Evolutionary conservation across 495 filamentous ascomycete species (phyloP).

Genomic region (Stereocaulon alpinum): DNA sequence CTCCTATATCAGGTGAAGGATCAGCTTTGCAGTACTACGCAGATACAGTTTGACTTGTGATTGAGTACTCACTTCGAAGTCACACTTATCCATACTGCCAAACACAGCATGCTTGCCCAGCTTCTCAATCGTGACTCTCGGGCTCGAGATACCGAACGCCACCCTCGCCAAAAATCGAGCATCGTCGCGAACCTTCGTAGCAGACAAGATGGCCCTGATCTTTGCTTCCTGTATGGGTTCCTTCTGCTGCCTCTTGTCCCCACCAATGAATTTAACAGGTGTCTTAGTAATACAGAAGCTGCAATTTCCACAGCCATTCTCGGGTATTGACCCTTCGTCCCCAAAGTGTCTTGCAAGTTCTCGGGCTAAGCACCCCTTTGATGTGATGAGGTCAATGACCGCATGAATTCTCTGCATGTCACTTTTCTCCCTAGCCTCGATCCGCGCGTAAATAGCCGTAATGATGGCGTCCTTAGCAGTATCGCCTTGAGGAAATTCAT

Average conservation of each 20-base stretch:
- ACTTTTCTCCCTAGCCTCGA: conserved; percentile 39
- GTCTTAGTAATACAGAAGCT: conserved; percentile 38
- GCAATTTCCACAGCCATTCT: conserved; percentile 41
- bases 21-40: not conserved
- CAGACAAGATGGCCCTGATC: conserved; percentile 33
- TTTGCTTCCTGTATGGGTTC: conserved; percentile 21
- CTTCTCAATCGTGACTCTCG: conserved; percentile 35
- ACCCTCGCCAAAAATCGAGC: conserved; percentile 43
- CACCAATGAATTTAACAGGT: conserved; percentile 23
- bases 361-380: conserved; percentile 9
- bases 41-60: not conserved
- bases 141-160: conserved; percentile 49
- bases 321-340: conserved; percentile 34
- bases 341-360: conserved; percentile 46
- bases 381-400: conserved; percentile 41
- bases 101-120: conserved; percentile 35
- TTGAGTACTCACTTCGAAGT: conserved; percentile 31
- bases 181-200: conserved; percentile 39
- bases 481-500: conserved; percentile 32
- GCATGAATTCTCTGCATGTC: conserved; percentile 37
- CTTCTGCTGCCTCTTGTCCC: conserved; percentile 11
- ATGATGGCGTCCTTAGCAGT: conserved; percentile 31
- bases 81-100: conserved; percentile 39
- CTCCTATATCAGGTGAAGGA: not conserved
- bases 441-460: conserved; percentile 35